Percentiles rank a stretch among this genome's conserved stretches.
These are phyloP conservation scores for Leptodermis oblonga DNA, from an alignment of 257 asterid species.

Conservation along the genomic window DNA sequence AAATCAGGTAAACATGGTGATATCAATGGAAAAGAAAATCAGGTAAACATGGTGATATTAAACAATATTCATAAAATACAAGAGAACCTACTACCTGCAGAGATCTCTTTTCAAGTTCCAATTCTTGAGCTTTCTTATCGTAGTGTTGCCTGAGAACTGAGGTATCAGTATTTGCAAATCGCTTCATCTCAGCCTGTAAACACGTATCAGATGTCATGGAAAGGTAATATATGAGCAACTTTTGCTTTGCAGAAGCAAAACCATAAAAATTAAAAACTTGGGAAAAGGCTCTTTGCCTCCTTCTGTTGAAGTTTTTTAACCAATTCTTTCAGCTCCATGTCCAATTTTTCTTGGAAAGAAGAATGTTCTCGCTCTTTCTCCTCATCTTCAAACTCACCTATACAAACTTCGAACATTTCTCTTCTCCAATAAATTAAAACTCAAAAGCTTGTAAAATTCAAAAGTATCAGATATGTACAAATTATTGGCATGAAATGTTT, in stretches of 20 bases:
- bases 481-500: neutral
- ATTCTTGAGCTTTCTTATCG: slow-evolving; percentile 87
- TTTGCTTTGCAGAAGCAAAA: slow-evolving; percentile 1
- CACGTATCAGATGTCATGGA: neutral
- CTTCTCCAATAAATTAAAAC: slow-evolving; percentile 5
- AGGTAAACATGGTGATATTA: slow-evolving; percentile 2
- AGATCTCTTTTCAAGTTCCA: slow-evolving; percentile 68
- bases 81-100: slow-evolving; percentile 60
- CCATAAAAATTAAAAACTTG: neutral
- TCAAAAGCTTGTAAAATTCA: neutral
- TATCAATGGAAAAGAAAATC: no score
- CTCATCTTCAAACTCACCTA: slow-evolving; percentile 71
- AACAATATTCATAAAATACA: neutral
- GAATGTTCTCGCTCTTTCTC: slow-evolving; percentile 85
- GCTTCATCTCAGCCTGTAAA: slow-evolving; percentile 87
- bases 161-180: slow-evolving; percentile 53
- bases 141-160: slow-evolving; percentile 86
- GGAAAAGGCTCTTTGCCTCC: slow-evolving; percentile 55
- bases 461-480: neutral
- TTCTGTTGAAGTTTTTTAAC: slow-evolving; percentile 84
- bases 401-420: slow-evolving; percentile 16
- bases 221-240: neutral
- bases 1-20: no score
- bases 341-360: slow-evolving; percentile 86
- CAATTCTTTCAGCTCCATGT: slow-evolving; percentile 80